A percentile compares a stretch with the other conserved stretches of the same genome.
These are phyloP conservation scores for Ganoderma meredithae DNA, from an alignment of 1,284 basidiomycete species.

Conservation along the genomic window DNA sequence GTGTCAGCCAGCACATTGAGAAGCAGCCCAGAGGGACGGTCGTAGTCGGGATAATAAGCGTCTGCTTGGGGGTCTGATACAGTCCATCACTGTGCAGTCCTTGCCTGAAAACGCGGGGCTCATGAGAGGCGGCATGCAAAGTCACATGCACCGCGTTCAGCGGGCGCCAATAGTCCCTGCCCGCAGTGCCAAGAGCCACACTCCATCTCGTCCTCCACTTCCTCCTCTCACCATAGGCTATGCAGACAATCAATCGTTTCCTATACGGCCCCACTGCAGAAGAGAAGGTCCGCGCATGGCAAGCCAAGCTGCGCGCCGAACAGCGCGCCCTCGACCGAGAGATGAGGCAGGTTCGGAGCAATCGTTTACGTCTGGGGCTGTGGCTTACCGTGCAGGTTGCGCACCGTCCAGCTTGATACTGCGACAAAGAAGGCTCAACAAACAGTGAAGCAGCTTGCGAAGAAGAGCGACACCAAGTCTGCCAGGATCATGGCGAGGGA, in stretches of 20 bases:
- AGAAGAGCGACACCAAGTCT: slow-evolving; percentile 92
- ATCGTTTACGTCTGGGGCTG: slow-evolving; percentile 29
- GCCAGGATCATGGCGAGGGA: slow-evolving; percentile 92
- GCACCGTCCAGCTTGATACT: slow-evolving; percentile 71
- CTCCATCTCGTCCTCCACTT: slow-evolving; percentile 13
- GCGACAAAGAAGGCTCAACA: slow-evolving; percentile 84
- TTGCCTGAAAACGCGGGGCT: neutral
- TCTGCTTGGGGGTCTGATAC: too few species aligned
- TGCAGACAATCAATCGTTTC: slow-evolving; percentile 91
- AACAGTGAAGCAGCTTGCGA: slow-evolving; percentile 90
- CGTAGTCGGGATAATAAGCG: neutral
- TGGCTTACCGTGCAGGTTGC: slow-evolving; percentile 29
- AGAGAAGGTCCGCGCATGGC: slow-evolving; percentile 91
- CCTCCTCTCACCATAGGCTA: slow-evolving; percentile 40
- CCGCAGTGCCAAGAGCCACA: slow-evolving; percentile 19
- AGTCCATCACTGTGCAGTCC: too few species aligned
- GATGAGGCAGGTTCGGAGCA: slow-evolving; percentile 84
- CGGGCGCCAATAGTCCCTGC: slow-evolving; percentile 16
- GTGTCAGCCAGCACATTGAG: slow-evolving; percentile 3
- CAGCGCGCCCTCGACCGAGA: slow-evolving; percentile 87
- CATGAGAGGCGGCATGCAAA: neutral
- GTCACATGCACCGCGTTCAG: slow-evolving; percentile 32
- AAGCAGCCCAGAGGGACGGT: neutral
- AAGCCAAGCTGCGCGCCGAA: slow-evolving; percentile 82
- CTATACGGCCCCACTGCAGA: slow-evolving; percentile 95